These are phyloP conservation scores for Bolboschoenus planiculmis DNA, from an alignment of 176 grass and related monocot species.

Conservation along the genomic window DNA sequence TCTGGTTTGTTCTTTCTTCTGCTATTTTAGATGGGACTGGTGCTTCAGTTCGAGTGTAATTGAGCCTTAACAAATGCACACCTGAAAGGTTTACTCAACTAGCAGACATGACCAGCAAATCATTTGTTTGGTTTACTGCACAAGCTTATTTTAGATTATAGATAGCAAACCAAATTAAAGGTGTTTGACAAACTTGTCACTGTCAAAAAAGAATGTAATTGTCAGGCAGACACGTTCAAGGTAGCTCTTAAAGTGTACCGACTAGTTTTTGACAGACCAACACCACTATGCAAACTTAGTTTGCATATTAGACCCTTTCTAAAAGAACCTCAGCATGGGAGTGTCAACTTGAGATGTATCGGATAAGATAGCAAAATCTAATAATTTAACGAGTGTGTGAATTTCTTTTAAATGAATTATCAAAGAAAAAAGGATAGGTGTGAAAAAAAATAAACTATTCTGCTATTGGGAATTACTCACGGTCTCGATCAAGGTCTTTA, in stretches of 20 bases:
- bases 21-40: neutral
- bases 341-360: neutral
- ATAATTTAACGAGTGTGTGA: neutral
- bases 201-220: neutral
- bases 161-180: neutral
- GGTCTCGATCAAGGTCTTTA: neutral
- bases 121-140: neutral
- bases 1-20: neutral
- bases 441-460: neutral
- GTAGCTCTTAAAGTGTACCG: neutral
- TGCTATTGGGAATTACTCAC: neutral
- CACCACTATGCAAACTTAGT: neutral
- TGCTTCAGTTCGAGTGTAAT: neutral
- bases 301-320: neutral
- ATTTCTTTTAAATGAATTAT: neutral
- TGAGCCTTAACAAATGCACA: neutral
- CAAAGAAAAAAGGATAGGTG: neutral
- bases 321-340: neutral
- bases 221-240: neutral
- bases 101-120: neutral
- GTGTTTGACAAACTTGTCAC: neutral
- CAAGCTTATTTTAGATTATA: neutral
- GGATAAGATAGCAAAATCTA: neutral
- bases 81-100: neutral
- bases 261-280: neutral